Percentiles rank a stretch among this genome's conserved stretches.
Evolutionary conservation across 2,329 filamentous ascomycete species (phyloP).

Genomic region (Arthrobotrys sphaeroides): DNA sequence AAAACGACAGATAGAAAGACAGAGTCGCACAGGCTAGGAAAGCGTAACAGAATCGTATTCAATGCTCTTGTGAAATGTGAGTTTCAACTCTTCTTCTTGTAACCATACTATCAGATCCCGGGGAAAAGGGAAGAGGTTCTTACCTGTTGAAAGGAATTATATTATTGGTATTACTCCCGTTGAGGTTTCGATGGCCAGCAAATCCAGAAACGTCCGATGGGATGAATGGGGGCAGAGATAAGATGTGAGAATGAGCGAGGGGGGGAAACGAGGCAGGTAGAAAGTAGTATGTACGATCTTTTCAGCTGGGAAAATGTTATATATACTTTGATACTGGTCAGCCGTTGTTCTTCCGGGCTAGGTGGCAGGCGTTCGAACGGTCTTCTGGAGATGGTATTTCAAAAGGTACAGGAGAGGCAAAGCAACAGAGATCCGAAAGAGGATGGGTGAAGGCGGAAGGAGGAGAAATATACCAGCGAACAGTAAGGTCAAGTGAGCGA

Average conservation of each 20-base stretch:
- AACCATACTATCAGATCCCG: background rate
- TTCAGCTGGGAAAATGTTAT: conserved; percentile 29
- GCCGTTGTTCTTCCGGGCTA: conserved; percentile 5
- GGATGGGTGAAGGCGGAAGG: conserved; percentile 37
- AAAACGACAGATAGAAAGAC: conserved; percentile 21
- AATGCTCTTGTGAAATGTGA: conserved; percentile 44
- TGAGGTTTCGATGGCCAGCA: conserved; percentile 42
- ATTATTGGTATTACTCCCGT: conserved; percentile 31
- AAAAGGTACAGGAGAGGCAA: conserved; percentile 36
- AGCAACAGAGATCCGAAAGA: conserved; percentile 46
- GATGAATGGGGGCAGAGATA: background rate
- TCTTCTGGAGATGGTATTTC: conserved; percentile 8
- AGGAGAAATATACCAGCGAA: conserved; percentile 52
- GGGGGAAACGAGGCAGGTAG: conserved; percentile 13
- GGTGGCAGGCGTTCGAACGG: conserved; percentile 12
- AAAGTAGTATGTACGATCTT: conserved; percentile 18
- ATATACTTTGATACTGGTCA: conserved; percentile 18
- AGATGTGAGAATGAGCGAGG: conserved; percentile 11
- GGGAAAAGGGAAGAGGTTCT: background rate
- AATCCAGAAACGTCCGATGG: conserved; percentile 46
- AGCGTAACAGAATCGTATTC: conserved; percentile 18
- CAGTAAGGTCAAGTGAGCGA: conserved; percentile 40
- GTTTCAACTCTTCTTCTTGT: conserved; percentile 29
- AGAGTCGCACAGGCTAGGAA: conserved; percentile 44
- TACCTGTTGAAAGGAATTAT: conserved; percentile 33